A percentile compares a stretch with the other conserved stretches of the same genome.
These are phyloP conservation scores for Mycena pura DNA, from an alignment of 768 basidiomycete species.

Conservation along the genomic window DNA sequence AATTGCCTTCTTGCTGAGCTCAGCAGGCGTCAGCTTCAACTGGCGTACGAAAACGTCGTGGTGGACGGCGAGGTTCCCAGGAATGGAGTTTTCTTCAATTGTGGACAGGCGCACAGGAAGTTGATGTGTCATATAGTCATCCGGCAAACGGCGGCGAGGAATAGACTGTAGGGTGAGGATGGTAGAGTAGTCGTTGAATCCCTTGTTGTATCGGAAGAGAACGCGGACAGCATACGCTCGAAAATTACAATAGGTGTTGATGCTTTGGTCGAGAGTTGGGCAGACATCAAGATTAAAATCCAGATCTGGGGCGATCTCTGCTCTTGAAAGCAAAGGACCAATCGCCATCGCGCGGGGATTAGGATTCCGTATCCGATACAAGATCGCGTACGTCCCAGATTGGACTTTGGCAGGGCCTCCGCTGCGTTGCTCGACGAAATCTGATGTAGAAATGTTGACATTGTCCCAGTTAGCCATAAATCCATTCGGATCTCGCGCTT, in stretches of 20 bases:
- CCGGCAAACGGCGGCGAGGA: constrained; percentile 24
- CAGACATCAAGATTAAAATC: constrained; percentile 20
- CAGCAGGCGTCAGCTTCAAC: background rate
- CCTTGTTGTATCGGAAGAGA: constrained; percentile 1
- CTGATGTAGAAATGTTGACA: background rate
- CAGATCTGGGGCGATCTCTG: constrained; percentile 13
- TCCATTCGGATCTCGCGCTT: background rate
- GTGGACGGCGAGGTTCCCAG: constrained; percentile 37
- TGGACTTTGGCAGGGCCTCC: constrained; percentile 37
- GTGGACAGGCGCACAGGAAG: constrained; percentile 32
- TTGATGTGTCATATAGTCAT: constrained; percentile 32
- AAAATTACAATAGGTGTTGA: background rate
- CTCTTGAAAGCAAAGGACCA: constrained; percentile 28
- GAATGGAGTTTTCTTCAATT: constrained; percentile 39
- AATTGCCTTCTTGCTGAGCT: background rate
- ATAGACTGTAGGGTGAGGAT: constrained; percentile 25
- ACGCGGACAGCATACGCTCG: constrained; percentile 4
- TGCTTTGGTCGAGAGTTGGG: constrained; percentile 18
- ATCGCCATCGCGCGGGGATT: constrained; percentile 30
- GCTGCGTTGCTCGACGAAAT: constrained; percentile 1
- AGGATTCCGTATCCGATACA: constrained; percentile 36
- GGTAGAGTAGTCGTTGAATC: background rate
- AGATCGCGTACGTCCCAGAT: constrained; percentile 40
- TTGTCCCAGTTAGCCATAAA: constrained; percentile 6
- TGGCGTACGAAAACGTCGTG: constrained; percentile 19